Base-by-base conservation (phyloP, 805 yeast species). In the Yarrowia yakushimensis region DNA sequence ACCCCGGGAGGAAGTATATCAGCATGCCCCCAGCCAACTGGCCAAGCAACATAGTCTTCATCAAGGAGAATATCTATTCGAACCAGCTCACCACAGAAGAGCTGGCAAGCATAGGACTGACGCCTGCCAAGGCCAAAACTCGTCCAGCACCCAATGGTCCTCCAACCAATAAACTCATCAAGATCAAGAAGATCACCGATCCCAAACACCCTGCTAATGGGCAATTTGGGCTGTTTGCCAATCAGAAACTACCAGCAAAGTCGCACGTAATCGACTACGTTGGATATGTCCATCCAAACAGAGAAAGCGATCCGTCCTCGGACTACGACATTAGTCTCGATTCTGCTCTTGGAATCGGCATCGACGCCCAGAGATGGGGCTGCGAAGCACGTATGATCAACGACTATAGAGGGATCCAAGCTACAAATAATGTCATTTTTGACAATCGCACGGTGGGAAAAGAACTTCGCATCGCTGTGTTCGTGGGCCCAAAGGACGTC, bases 341-440 rank as follows among this genome's bases (percentile, higher is more conserved):
- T 18, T 52, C 63, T 23, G 39, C 61, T n/a, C 61, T 22, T 18
- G 64, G 64, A 13, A 60, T 67, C 8, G 69, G 64, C 20, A 65
- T 66, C 25, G 69, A 67, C 36, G 69, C 67, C 30, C 55, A 62
- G 37, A 31, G 37, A 28, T 34, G 50, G 60, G 68, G 69, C 10
- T 52, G 63, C 15, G 69, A 67, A 48, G 69, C 69, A 4, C 54
- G 69, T 8, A 67, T 67, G 69, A 62, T 67, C 36, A 66, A 67
- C 36, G 69, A 67, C 55, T 66, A 67, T 30, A 48, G 69, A 15
- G 69, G 69, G 3, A 65, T 67, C 12, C 52, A 46, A 30, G 34
- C 34, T 22, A 54, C 48, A 13, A 65, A 68, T 13, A 67, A 67
- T 27, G 69, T 67, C 28, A 30, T 60, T 25, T 67, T 67, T 33